Evolutionary conservation across 352 stramenopile species (phyloP).

Genomic region (Pythium brassicae): DNA sequence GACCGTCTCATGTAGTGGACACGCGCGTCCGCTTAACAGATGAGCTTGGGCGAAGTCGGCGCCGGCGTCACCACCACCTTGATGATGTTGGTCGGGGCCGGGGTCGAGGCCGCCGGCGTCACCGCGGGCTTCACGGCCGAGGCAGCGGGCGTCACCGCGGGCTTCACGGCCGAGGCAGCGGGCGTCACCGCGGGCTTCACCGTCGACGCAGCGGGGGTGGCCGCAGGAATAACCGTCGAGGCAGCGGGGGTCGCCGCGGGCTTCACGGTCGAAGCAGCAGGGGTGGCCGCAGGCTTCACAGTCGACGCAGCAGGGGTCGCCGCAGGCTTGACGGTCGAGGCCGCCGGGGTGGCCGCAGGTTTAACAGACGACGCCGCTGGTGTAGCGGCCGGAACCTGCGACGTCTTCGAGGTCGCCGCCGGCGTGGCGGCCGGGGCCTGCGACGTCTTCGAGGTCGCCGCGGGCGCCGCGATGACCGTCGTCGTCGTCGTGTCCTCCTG

Average conservation of each 20-base stretch:
- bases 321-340: not conserved
- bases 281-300: conserved; percentile 5
- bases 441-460: not conserved
- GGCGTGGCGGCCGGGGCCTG: conserved; percentile 3
- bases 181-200: conserved; percentile 3
- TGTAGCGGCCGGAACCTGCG: conserved; percentile 3
- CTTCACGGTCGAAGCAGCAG: not conserved
- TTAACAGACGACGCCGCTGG: not conserved
- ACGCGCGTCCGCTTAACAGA: conserved; percentile 11
- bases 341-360: conserved; percentile 3
- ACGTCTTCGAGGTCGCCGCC: not conserved
- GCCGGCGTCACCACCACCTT: conserved; percentile 4
- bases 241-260: conserved; percentile 4
- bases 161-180: not conserved
- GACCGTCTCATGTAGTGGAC: not conserved
- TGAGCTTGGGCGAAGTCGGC: conserved; percentile 15
- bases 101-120: conserved; percentile 7
- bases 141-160: conserved; percentile 7
- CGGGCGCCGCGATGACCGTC: conserved; percentile 7
- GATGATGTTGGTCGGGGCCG: conserved; percentile 1
- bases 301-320: conserved; percentile 1
- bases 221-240: not conserved
- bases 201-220: not conserved
- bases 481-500: conserved; percentile 12
- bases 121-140: conserved; percentile 7